These are phyloP conservation scores for Shiraia sp. DNA, from an alignment of 2,329 filamentous ascomycete genomes.

Conservation along the genomic window DNA sequence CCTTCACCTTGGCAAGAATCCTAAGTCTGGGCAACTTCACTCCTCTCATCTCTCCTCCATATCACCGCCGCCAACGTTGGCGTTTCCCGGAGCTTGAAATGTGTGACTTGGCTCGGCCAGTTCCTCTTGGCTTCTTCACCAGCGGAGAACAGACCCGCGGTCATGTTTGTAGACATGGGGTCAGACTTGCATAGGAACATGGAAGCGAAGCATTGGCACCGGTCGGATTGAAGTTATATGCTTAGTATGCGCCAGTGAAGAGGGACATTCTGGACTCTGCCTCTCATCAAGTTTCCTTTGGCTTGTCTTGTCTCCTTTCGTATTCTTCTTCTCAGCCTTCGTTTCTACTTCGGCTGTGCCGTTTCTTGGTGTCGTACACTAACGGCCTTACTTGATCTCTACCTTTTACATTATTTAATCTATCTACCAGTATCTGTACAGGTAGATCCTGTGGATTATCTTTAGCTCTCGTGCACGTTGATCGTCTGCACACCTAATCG, in stretches of 20 bases:
- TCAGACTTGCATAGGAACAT: not conserved
- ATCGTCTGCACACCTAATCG: constrained; percentile 10
- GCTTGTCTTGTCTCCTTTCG: constrained; percentile 6
- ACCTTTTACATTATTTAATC: constrained; percentile 13
- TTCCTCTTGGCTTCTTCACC: constrained; percentile 23
- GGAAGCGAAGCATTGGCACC: not conserved
- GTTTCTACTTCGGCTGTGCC: constrained; percentile 7
- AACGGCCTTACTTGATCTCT: constrained; percentile 9
- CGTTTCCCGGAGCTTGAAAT: constrained; percentile 13
- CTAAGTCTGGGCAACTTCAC: constrained; percentile 17
- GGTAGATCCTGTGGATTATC: constrained; percentile 15
- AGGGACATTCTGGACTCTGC: constrained; percentile 9
- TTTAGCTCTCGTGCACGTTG: constrained; percentile 14
- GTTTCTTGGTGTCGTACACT: constrained; percentile 4
- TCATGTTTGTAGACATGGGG: constrained; percentile 4
- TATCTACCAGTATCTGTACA: constrained; percentile 3
- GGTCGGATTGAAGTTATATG: constrained; percentile 11
- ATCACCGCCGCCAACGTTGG: constrained; percentile 14
- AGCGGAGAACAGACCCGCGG: constrained; percentile 6
- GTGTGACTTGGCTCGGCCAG: constrained; percentile 33
- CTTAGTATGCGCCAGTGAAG: constrained; percentile 10
- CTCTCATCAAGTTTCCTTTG: constrained; percentile 5
- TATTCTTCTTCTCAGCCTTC: constrained; percentile 17
- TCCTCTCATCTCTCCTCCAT: constrained; percentile 10
- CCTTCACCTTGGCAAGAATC: constrained; percentile 13